Evolutionary conservation across 2,329 filamentous ascomycete genomes (phyloP), one percentile per base, ranked within the genome.

Genomic region (Metarhizium brunneum): DNA sequence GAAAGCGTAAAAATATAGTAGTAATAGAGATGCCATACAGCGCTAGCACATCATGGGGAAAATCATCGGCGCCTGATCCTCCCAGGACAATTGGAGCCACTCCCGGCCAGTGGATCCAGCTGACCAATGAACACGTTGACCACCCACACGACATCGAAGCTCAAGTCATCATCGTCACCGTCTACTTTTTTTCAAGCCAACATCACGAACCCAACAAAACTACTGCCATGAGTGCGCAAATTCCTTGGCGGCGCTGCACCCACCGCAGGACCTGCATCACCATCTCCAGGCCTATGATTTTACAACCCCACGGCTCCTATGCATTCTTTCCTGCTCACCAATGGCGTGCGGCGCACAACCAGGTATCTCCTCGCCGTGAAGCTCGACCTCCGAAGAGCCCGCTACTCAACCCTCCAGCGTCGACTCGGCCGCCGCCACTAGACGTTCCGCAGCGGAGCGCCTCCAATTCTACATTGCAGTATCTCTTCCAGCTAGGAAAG

Each of bases 371-470:
- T 35, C 63, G 59, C 20, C 59, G 61, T 54, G 63, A 65, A 57
- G 68, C 29, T 58, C 58, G 53, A 62, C 59, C 42, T 25, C 8
- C 58, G 61, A 65, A 61, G 61, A 73, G 65, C 56, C 61, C 70
- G 36, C 65, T 71, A 52, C 65, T 91, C 62, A 95, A 95, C 72
- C 86, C 88, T 0, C 88, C 90, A 0, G 65, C 73, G 10, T 82
- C 83, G 50, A 94, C 90, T 0, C 85, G 87, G 25, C 88, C 92
- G 0, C 83, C 89, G 0, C 77, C 81, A 0, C 78, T 96, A 59
- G 68, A 76, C 47, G 73, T 89, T 2, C 89, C 89, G 6, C 67
- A 69, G 5, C 78, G 82, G 54, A 69, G 70, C 55, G 64, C 69
- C 42, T 64, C 64, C 18, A 61, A 67, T 20, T 71, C 68, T 16